Evolutionary conservation across 2,329 filamentous ascomycete genomes (phyloP).

Genomic region (Ramularia collo-cygni): DNA sequence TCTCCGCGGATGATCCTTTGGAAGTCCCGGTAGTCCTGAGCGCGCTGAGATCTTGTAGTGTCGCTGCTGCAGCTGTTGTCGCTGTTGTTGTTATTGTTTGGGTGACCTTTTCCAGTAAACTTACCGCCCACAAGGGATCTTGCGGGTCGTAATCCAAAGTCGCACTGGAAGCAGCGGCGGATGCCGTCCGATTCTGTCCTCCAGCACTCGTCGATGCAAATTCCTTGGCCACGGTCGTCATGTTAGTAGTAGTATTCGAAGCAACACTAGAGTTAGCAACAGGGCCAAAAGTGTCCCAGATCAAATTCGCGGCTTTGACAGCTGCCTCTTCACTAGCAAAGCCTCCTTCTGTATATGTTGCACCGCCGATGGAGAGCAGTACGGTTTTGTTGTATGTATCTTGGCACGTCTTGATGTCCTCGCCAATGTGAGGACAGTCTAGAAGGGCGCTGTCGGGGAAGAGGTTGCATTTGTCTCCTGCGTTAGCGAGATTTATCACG

Average conservation of each 20-base stretch:
- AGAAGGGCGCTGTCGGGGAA: constrained; percentile 54
- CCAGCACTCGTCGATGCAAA: too few relatives aligned
- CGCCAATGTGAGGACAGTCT: constrained; percentile 56
- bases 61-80: too few relatives aligned
- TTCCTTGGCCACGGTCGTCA: constrained; percentile 7
- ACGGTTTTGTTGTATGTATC: constrained; percentile 59
- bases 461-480: constrained; percentile 53
- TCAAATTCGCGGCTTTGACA: constrained; percentile 49
- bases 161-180: too few relatives aligned
- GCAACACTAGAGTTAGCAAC: constrained; percentile 5
- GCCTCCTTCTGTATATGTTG: constrained; percentile 62
- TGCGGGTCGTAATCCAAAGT: too few relatives aligned
- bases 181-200: too few relatives aligned
- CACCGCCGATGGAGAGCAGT: constrained; percentile 64
- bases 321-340: constrained; percentile 52
- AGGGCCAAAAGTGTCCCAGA: constrained; percentile 69
- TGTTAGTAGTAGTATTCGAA: not conserved
- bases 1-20: too few relatives aligned
- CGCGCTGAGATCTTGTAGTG: too few relatives aligned
- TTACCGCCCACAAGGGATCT: too few relatives aligned
- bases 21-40: too few relatives aligned
- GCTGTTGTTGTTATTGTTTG: too few relatives aligned
- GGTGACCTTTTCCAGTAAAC: too few relatives aligned
- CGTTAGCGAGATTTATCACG: constrained; percentile 58
- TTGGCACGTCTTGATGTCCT: constrained; percentile 55